phyloP scores from a whole-genome alignment of 139 green algal genomes.

The Micractinium sp. region DNA sequence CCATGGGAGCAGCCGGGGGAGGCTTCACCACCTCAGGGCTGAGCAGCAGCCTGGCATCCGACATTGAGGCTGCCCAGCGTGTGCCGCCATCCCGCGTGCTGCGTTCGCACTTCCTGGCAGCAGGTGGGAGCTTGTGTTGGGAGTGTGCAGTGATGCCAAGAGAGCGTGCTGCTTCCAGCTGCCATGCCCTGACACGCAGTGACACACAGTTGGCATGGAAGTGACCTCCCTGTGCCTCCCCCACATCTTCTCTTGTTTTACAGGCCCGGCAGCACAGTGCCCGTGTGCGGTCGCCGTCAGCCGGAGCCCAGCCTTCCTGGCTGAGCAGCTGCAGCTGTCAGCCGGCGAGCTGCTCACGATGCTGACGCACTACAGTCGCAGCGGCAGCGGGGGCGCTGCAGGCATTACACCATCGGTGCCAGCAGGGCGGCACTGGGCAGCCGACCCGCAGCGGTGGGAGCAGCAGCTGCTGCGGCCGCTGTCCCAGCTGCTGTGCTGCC shows the following conservation, averaged over 20 bases:
- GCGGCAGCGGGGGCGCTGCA: not conserved
- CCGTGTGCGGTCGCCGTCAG: not conserved
- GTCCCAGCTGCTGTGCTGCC: not conserved
- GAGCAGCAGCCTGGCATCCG: not conserved
- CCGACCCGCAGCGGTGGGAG: not conserved
- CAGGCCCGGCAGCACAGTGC: not conserved
- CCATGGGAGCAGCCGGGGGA: not conserved
- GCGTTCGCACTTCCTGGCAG: not conserved
- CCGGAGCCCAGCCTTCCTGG: not conserved
- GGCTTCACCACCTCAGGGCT: constrained; percentile 1
- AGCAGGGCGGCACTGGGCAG: not conserved
- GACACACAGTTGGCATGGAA: too few relatives aligned
- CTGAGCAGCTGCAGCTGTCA: constrained; percentile 17
- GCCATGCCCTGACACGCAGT: too few relatives aligned
- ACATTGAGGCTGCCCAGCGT: not conserved
- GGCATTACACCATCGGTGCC: too few relatives aligned
- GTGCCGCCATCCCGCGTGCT: not conserved
- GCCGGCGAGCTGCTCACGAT: not conserved
- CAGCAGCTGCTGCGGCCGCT: not conserved
- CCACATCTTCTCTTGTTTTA: too few relatives aligned
- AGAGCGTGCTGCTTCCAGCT: not conserved
- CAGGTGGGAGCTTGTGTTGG: not conserved
- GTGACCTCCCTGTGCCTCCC: not conserved
- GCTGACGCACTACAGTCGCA: not conserved
- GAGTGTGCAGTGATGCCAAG: not conserved